These are phyloP conservation scores for Tetrahymena thermophila DNA, from an alignment of 73 alveolate genomes.

Conservation along the genomic window DNA sequence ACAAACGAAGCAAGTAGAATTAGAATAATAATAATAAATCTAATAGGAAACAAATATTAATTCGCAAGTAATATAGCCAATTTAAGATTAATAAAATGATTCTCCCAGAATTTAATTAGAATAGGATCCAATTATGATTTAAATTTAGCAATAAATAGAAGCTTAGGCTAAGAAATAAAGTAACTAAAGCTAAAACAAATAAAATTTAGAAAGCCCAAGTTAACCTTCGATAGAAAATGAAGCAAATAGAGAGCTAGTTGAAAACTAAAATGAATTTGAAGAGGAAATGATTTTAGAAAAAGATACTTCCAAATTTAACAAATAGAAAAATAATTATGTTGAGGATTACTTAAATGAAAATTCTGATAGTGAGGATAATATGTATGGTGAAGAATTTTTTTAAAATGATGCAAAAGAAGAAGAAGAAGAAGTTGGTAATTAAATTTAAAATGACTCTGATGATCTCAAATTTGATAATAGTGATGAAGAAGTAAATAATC, in stretches of 20 bases:
- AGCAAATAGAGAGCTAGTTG: neutral
- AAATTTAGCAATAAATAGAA: neutral
- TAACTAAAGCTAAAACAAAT: no score
- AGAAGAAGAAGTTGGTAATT: constrained; percentile 31
- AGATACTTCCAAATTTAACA: neutral
- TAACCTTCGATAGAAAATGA: neutral
- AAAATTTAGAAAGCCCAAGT: neutral
- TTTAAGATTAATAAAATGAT: constrained; percentile 8
- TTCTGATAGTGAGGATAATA: constrained; percentile 6
- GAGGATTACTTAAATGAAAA: constrained; percentile 5
- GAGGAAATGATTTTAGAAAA: constrained; percentile 9
- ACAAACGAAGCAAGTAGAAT: neutral
- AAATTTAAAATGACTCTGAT: constrained; percentile 9
- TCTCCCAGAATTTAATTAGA: neutral
- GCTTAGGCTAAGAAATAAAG: neutral
- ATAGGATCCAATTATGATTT: neutral
- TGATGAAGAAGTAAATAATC: constrained; percentile 5
- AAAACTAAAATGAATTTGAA: neutral
- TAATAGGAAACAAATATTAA: constrained; percentile 9
- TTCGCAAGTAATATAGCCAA: neutral
- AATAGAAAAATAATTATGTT: neutral
- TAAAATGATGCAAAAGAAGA: neutral
- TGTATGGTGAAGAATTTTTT: constrained; percentile 21
- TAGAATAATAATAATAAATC: constrained; percentile 1
- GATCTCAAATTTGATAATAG: constrained; percentile 38